Percentiles rank a stretch among this genome's conserved stretches.
Conservation (phyloP, 1,284 basidiomycete genomes). For the Amylostereum areolatum region DNA sequence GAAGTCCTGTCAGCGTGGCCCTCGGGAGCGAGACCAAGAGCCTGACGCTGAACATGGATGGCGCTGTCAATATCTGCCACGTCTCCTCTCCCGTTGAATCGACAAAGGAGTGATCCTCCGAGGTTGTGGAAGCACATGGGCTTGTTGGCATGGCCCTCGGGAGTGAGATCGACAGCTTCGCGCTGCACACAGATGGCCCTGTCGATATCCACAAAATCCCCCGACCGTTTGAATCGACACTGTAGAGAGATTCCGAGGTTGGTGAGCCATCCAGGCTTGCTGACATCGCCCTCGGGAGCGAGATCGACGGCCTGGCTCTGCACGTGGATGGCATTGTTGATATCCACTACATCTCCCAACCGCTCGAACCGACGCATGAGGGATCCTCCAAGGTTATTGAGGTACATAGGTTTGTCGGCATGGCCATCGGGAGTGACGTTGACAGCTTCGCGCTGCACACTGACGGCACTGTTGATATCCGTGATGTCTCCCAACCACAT, state of each 20-base stretch:
- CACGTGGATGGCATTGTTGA: slow-evolving; percentile 17
- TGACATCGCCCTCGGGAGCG: not conserved
- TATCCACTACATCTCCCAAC: slow-evolving; percentile 12
- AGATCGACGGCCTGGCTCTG: not conserved
- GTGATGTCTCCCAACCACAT: not conserved
- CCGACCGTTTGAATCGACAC: not conserved
- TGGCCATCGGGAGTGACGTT: not conserved
- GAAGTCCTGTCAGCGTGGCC: not conserved
- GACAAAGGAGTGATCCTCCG: not conserved
- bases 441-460: not conserved
- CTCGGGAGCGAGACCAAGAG: not conserved
- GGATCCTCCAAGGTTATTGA: slow-evolving; percentile 5
- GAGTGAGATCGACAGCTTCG: not conserved
- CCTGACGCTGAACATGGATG: not conserved
- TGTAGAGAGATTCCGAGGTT: slow-evolving; percentile 1
- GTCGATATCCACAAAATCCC: not conserved
- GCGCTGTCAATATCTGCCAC: not conserved
- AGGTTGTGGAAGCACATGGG: not conserved
- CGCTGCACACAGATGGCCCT: not conserved
- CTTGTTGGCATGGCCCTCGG: not conserved
- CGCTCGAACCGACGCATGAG: slow-evolving; percentile 20
- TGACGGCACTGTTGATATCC: not conserved
- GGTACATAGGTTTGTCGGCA: not conserved
- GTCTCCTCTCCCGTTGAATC: not conserved
- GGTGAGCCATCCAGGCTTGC: not conserved